phyloP scores from a whole-genome alignment of 1,139 yeast genomes.

The Candida albicans region DNA sequence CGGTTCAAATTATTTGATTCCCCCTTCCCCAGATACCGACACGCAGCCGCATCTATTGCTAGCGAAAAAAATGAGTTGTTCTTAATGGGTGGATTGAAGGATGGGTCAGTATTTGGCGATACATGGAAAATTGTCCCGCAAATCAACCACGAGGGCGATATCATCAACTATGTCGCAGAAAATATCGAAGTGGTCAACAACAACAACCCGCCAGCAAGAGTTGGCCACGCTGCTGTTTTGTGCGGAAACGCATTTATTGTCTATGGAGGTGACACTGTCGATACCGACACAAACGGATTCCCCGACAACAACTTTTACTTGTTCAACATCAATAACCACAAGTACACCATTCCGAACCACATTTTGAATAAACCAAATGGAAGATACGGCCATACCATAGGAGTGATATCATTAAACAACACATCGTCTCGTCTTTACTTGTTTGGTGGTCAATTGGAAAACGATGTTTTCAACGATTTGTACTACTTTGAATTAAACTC shows the following conservation, averaged over 20 bases:
- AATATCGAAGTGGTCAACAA: conserved; percentile 57
- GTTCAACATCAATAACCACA: conserved; percentile 83
- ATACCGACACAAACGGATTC: conserved; percentile 74
- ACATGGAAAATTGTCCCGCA: conserved; percentile 75
- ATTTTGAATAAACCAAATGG: conserved; percentile 85
- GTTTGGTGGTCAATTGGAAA: conserved; percentile 96
- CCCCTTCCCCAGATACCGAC: conserved; percentile 94
- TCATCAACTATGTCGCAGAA: conserved; percentile 51
- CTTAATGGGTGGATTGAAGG: conserved; percentile 94
- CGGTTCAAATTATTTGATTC: conserved; percentile 68
- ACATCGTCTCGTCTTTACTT: conserved; percentile 74
- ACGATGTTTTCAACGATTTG: conserved; percentile 80
- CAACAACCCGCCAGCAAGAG: conserved; percentile 84
- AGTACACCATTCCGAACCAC: conserved; percentile 89
- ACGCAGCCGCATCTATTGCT: conserved; percentile 74
- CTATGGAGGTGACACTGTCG: conserved; percentile 95
- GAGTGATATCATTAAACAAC: conserved; percentile 58
- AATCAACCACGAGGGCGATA: conserved; percentile 20
- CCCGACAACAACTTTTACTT: conserved; percentile 88
- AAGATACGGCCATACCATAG: conserved; percentile 87
- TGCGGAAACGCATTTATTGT: conserved; percentile 95
- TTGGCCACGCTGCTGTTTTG: conserved; percentile 90
- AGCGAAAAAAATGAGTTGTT: conserved; percentile 83
- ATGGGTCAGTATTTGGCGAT: conserved; percentile 91
- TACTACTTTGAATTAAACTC: conserved; percentile 85